Conservation (phyloP, 2,329 filamentous ascomycete genomes). For the Fusarium xyrophilum region DNA sequence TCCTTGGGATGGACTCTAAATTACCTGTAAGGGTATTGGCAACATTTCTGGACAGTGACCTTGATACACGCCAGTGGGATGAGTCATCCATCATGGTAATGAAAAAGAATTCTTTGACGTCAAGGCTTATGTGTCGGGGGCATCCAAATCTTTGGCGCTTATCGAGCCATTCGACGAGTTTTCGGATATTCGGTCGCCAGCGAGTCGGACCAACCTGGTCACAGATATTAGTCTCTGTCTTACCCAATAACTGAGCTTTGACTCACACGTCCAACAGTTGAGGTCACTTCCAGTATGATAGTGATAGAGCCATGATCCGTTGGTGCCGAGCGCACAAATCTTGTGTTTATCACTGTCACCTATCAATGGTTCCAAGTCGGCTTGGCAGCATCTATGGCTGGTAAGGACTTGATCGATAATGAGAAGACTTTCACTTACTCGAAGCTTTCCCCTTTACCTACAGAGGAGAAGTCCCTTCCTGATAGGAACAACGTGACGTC, state of each 20-base stretch:
- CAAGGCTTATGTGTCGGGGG: not conserved
- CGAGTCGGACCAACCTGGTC: not conserved
- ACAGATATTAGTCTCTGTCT: not conserved
- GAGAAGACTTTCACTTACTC: not conserved
- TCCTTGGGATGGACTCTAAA: not conserved
- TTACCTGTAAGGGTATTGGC: fast-evolving
- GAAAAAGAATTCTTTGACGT: fast-evolving
- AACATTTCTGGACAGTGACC: fast-evolving
- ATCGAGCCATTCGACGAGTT: not conserved
- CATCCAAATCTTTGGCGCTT: not conserved
- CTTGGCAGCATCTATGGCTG: not conserved
- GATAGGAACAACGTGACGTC: not conserved
- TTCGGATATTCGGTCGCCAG: not conserved
- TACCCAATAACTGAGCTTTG: fast-evolving
- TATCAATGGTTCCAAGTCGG: not conserved
- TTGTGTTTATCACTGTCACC: not conserved
- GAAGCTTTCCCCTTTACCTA: not conserved
- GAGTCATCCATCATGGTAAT: not conserved
- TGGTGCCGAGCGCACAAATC: not conserved
- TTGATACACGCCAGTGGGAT: fast-evolving
- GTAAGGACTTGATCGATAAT: not conserved
- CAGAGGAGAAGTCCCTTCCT: not conserved
- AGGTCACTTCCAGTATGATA: not conserved
- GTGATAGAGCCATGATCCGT: not conserved
- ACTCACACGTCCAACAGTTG: not conserved